phyloP scores from a whole-genome alignment of 306 rosid genomes.

The Fragaria vesca region DNA sequence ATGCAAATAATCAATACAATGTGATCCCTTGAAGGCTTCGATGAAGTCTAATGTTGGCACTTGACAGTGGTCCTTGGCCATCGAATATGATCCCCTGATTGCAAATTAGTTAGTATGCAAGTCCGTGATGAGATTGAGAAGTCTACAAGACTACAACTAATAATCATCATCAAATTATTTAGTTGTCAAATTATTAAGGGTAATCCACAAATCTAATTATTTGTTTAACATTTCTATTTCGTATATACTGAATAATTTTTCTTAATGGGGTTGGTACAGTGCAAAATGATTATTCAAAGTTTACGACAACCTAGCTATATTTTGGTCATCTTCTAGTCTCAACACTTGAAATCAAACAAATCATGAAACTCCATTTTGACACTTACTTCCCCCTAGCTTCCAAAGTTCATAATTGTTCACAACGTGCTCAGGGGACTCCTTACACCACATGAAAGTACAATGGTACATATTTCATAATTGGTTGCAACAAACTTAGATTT shows the following conservation, averaged over 20 bases:
- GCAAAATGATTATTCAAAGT: not conserved
- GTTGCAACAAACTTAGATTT: not conserved
- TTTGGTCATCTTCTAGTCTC: no score
- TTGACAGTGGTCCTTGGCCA: not conserved
- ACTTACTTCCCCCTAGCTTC: not conserved
- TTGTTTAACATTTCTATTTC: not conserved
- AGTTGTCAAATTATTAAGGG: not conserved
- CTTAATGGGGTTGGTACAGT: not conserved
- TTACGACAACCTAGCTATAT: no score
- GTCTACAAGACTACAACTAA: not conserved
- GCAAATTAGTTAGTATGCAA: not conserved
- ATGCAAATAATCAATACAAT: not conserved
- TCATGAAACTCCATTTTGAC: no score
- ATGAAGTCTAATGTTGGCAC: not conserved
- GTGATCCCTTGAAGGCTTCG: constrained; percentile 1
- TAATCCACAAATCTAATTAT: not conserved
- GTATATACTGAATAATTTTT: no score
- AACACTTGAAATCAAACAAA: no score
- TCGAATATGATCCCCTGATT: not conserved
- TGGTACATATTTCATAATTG: not conserved
- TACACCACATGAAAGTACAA: not conserved
- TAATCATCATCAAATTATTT: not conserved
- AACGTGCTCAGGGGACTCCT: not conserved
- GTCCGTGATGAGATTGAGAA: not conserved
- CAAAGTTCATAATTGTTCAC: not conserved